Conservation (phyloP, 2,329 filamentous ascomycete species). For the Sphaerulina musiva region DNA sequence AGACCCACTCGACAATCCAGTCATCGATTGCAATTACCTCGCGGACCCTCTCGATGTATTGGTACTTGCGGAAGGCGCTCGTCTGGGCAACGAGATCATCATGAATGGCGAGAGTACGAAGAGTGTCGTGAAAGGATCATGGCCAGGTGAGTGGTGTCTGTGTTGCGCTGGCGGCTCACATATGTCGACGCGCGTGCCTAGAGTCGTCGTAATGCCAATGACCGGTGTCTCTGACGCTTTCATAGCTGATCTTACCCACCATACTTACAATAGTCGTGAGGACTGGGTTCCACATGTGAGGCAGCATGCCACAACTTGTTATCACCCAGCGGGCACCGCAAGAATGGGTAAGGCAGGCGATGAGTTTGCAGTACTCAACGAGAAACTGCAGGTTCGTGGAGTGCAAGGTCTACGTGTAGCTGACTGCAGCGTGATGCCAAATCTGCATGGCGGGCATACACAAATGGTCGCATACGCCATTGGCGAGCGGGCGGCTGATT, state of each 20-base stretch:
- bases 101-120: constrained; percentile 1
- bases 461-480: constrained; percentile 55
- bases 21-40: constrained; percentile 8
- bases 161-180: not conserved
- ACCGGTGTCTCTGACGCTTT: not conserved
- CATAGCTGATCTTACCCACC: not conserved
- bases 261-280: constrained; percentile 1
- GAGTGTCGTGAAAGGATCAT: constrained; percentile 1
- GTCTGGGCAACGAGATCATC: constrained; percentile 4
- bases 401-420: constrained; percentile 48
- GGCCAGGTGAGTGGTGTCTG: not conserved
- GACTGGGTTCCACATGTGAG: constrained; percentile 1
- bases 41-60: constrained; percentile 5
- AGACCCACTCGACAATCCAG: not conserved
- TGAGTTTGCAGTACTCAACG: constrained; percentile 47
- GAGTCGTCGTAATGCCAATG: not conserved
- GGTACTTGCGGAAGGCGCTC: constrained; percentile 1
- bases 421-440: constrained; percentile 49
- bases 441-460: constrained; percentile 46
- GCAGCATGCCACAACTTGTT: constrained; percentile 32
- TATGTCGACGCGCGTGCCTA: too few relatives aligned
- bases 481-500: constrained; percentile 43
- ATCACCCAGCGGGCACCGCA: constrained; percentile 52
- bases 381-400: constrained; percentile 47
- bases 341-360: constrained; percentile 49